These are phyloP conservation scores for Xanthoparmelia taractica DNA, from an alignment of 495 filamentous ascomycete genomes.

Conservation along the genomic window DNA sequence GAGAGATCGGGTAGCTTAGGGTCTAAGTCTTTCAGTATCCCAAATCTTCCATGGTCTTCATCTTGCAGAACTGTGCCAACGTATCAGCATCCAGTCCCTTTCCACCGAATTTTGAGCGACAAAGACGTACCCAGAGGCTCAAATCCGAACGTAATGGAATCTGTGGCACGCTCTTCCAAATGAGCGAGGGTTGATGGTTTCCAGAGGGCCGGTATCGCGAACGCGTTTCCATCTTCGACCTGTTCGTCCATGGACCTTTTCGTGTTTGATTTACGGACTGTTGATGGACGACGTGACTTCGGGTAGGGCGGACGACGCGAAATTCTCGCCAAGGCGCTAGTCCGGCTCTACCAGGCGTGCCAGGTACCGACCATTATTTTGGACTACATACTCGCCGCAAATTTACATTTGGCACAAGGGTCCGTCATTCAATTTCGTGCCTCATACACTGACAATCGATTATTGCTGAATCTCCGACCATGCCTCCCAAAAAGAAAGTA, in stretches of 20 bases:
- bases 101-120: background rate
- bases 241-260: conserved; percentile 13
- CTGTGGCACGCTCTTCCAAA: conserved; percentile 34
- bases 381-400: no score
- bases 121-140: conserved; percentile 32
- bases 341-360: conserved; percentile 1
- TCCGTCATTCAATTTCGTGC: no score
- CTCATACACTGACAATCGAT: no score
- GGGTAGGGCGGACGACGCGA: background rate
- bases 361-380: no score
- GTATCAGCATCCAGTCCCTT: background rate
- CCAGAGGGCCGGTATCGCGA: conserved; percentile 65
- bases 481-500: conserved; percentile 68
- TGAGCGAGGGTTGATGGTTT: conserved; percentile 40
- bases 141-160: conserved; percentile 35
- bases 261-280: background rate
- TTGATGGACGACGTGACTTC: background rate
- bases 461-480: conserved; percentile 33
- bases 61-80: background rate
- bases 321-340: background rate
- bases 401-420: no score
- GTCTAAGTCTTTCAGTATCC: conserved; percentile 8
- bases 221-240: conserved; percentile 51
- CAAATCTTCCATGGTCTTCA: background rate
- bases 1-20: conserved; percentile 7